A percentile compares a stretch with the other conserved stretches of the same genome.
These are phyloP conservation scores for Amanita subjunquillea DNA, from an alignment of 768 basidiomycete species.

Conservation along the genomic window DNA sequence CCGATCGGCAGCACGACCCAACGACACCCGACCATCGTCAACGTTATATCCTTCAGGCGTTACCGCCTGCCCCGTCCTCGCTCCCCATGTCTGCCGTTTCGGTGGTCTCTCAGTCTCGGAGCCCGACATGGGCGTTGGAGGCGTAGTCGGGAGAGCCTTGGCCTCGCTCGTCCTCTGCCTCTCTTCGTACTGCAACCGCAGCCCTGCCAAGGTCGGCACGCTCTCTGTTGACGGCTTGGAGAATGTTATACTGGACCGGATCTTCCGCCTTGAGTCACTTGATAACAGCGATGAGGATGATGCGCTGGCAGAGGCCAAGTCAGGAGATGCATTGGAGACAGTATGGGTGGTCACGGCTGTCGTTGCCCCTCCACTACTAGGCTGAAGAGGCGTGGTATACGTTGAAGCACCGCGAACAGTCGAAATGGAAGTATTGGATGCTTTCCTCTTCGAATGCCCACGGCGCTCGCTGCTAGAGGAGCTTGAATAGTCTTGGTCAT, in stretches of 20 bases:
- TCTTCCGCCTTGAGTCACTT: slow-evolving; percentile 36
- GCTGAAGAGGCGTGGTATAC: slow-evolving; percentile 40
- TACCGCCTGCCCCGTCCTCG: slow-evolving; percentile 29
- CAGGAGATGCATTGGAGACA: slow-evolving; percentile 36
- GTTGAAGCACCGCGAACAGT: slow-evolving; percentile 22
- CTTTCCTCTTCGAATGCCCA: slow-evolving; percentile 19
- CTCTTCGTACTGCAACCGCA: slow-evolving; percentile 43
- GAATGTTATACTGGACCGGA: slow-evolving; percentile 46
- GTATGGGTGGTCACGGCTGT: slow-evolving; percentile 62
- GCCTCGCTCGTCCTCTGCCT: slow-evolving; percentile 12
- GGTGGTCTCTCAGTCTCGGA: slow-evolving; percentile 41
- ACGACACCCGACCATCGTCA: slow-evolving; percentile 16
- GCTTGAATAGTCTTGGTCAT: slow-evolving; percentile 8
- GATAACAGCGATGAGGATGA: slow-evolving; percentile 24
- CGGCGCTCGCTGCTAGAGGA: slow-evolving; percentile 7
- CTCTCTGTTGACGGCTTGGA: slow-evolving; percentile 50
- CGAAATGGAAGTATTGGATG: slow-evolving; percentile 24
- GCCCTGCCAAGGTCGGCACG: slow-evolving; percentile 39
- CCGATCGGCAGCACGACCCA: slow-evolving; percentile 27
- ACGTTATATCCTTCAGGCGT: slow-evolving; percentile 25
- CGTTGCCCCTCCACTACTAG: slow-evolving; percentile 26
- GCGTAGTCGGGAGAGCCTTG: slow-evolving; percentile 12
- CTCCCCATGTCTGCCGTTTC: slow-evolving; percentile 28
- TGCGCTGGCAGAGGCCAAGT: slow-evolving; percentile 5
- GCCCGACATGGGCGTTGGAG: slow-evolving; percentile 18